Percentiles rank a stretch among this genome's conserved stretches.
These are phyloP conservation scores for Scheffersomyces lignosus DNA, from an alignment of 805 yeast genomes.

Conservation along the genomic window DNA sequence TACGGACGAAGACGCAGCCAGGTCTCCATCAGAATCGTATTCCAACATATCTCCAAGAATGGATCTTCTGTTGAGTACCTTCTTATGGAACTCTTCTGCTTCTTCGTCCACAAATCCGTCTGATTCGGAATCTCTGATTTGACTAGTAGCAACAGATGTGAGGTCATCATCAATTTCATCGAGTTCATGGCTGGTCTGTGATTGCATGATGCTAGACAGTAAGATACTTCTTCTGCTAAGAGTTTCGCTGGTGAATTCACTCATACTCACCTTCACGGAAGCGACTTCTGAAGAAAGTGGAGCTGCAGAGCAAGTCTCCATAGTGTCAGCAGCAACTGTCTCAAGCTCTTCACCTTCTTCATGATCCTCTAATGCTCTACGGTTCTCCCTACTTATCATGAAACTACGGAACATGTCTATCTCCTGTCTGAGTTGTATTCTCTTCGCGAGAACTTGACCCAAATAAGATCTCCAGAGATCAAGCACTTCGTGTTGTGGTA, in stretches of 20 bases:
- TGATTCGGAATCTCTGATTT: too few relatives aligned
- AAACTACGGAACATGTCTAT: slow-evolving; percentile 33
- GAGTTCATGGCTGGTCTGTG: neutral
- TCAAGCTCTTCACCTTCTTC: neutral
- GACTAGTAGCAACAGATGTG: too few relatives aligned
- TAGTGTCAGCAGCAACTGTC: too few relatives aligned
- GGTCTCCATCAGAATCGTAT: slow-evolving; percentile 33
- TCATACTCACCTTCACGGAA: neutral
- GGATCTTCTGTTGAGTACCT: slow-evolving; percentile 35
- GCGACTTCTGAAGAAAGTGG: neutral
- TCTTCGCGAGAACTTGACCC: slow-evolving; percentile 31
- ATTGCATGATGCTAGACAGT: neutral
- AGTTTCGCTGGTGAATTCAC: too few relatives aligned
- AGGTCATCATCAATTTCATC: too few relatives aligned
- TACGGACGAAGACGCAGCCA: slow-evolving; percentile 7
- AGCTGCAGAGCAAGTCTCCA: too few relatives aligned
- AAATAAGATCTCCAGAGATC: slow-evolving; percentile 37
- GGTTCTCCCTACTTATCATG: slow-evolving; percentile 5
- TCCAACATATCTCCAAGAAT: slow-evolving; percentile 47
- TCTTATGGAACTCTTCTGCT: slow-evolving; percentile 26
- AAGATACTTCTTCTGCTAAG: too few relatives aligned
- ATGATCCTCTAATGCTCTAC: too few relatives aligned
- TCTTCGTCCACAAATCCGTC: slow-evolving; percentile 10
- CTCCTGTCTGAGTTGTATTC: slow-evolving; percentile 43
- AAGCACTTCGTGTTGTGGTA: too few relatives aligned